Base-by-base conservation (phyloP, 2,329 filamentous ascomycete species). In the Xylaria sp. region DNA sequence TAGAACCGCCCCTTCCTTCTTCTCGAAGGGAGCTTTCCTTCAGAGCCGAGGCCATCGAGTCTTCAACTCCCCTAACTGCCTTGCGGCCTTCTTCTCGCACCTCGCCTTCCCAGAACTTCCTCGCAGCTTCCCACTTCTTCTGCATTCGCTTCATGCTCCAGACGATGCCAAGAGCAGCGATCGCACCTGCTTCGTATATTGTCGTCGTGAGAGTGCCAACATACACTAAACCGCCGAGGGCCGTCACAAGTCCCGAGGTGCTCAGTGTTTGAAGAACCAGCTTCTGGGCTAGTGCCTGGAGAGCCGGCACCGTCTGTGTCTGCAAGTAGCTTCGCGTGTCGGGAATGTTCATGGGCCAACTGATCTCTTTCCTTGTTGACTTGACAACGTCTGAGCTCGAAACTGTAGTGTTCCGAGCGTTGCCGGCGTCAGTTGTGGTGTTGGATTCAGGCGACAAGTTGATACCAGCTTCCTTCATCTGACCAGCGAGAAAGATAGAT, bases 401-500 rank as follows among this genome's bases (percentile, higher is more conserved):
- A 6, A 34, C 10, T 16, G 44, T 10, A 39, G 46, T 46, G 16
- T 18, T 44, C 18, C 48, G 16, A 63, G 63, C 11, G 59, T 9
- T 70, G 73, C 2, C 60, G 55, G 1, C 48, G 13, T 52, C n/a
- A 10, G 9, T 30, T 3, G 37, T 35, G 11, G 48, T 51, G 30
- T 46, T 7, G 48, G 49, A 37, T 19, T 52, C 19, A 60, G 49
- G 13, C 58, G 57, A 53, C 18, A 54, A 60, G 63, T 5, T 55
- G 34, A 72, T 70, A 16, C 71, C 71, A 2, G 75, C 72, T 62
- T 79, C 86, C 16, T 84, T 80, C 67, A 95, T 86, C 52, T 87
- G 84, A 0, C 93, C 93, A 5, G 90, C 84, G 1, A 96, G 82
- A 74, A 88, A 96, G 52, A 96, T 87, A n/a, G 91, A 82, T 57